Evolutionary conservation across 2,329 filamentous ascomycete species (phyloP).

Genomic region (Alternaria arborescens): DNA sequence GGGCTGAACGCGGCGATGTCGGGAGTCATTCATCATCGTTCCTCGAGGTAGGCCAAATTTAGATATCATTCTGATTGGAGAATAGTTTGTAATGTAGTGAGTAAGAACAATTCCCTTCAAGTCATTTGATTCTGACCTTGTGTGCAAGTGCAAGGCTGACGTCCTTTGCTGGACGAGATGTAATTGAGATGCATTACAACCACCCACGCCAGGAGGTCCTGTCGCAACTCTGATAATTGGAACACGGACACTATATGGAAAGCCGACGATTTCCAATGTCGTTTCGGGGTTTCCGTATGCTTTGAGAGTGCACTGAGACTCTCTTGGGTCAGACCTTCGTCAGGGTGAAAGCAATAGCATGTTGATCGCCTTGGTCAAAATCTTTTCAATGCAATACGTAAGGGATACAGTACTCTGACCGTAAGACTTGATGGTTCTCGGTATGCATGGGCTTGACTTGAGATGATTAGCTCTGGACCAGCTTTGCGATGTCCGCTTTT

Average conservation of each 20-base stretch:
- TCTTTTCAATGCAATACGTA: neutral
- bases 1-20: slow-evolving; percentile 30
- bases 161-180: neutral
- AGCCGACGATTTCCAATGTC: neutral
- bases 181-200: neutral
- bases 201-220: neutral
- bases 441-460: neutral
- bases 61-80: neutral
- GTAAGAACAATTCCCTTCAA: neutral
- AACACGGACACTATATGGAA: neutral
- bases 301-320: neutral
- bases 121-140: neutral
- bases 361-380: neutral
- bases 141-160: too few relatives aligned
- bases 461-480: neutral
- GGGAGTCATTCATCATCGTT: slow-evolving; percentile 21
- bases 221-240: neutral
- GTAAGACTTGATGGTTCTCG: neutral
- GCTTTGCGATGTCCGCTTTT: neutral
- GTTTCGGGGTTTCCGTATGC: neutral
- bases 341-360: neutral
- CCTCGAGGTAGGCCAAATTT: neutral
- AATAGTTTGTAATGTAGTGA: neutral
- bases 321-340: neutral
- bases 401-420: neutral